Base-by-base conservation (phyloP, 495 filamentous ascomycete genomes). In the Antarctomyces pellizariae region DNA sequence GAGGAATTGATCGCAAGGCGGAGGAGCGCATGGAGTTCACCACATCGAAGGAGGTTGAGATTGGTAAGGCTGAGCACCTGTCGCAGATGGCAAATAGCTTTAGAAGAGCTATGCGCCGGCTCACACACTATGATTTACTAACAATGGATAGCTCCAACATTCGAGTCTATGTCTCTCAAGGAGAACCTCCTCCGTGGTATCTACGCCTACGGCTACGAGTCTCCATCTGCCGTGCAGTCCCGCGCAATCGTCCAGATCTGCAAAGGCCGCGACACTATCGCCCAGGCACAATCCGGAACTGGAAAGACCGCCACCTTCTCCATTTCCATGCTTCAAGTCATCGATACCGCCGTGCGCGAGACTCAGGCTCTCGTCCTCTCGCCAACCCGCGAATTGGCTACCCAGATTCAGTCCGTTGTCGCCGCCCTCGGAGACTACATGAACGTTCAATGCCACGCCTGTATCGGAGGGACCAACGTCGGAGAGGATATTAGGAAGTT, bases 281-380 rank as follows among this genome's bases (percentile, higher is more conserved):
- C 86, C 18, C 86, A 99, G 50, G 86, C 86, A n/a, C 86, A 99
- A 59, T 92, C 82, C 28, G 86, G 86, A 56, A 99, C 86, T 28
- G 86, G 86, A 56, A 99, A 99, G 60, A 99, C 86, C 13, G 86
- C 86, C 6, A 99, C 86, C 1, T 99, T 99, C 58, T 83, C 84
- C 30, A 92, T 99, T 53, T 86, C 77, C 43, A 80, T 89, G 44
- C 71, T 99, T 16, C 86, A 97, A 47, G 76, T 90, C 38, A 82
- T 84, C 56, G 75, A 86, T 41, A 76, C 72, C 2, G 66, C 59
- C 21, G 58, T 93, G 21, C 71, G 80, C 34, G 71, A 86, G 49
- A 83, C 75, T 29, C 83, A 95, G 57, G 86, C 84, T 7, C 68
- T 99, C 18, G 80, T 99, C 13, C 71, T 99, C n/a, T 84, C 86